Evolutionary conservation across 73 alveolate species (phyloP), one percentile per base, ranked within the genome.

Genomic region (Paramecium sexaurelia): DNA sequence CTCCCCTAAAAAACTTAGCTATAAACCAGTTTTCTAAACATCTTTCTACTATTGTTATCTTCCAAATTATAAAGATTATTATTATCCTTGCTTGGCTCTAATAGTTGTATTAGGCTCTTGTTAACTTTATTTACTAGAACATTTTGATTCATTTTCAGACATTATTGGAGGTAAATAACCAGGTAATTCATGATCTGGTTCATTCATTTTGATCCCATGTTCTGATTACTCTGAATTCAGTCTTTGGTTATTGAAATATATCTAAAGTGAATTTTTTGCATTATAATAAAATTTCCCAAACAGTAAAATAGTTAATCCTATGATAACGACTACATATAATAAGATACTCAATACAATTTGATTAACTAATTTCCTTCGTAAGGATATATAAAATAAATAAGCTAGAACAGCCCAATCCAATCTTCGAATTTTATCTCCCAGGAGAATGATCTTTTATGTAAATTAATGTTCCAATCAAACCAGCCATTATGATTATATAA

Each of bases 1-100:
- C 7, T 71, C 86, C 17, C 86, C 86, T 71, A 71, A 71, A 19
- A 71, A 71, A 17, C 86, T 71, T 11, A 71, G 15, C 17, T 71
- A 27, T 35, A 40, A 71, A 13, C 83, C 83, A 29, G n/a, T 32
- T 32, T 61, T 61, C 83, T 61, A 27, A 61, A 29, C 26, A 19
- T 61, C 83, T 61, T 61, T 61, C 83, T 26, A 61, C 13, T 26
- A 10, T 61, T 61, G 17, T 61, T 32, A n/a, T 51, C 67, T 51
- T 20, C 67, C 67, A 51, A 51, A 51, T 51, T 51, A 51, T 51
- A 51, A 51, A 51, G 67, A 51, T 20, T 43, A 43, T 6, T 35
- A 35, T 51, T 51, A 51, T 51, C 67, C 67, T 51, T 51, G 22
- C 17, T 51, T 26, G 7, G 5, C 6, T 61, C 24, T 61, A 29